These are phyloP conservation scores for Cnidoscolus chayamansa DNA, from an alignment of 441 rosid genomes.

Conservation along the genomic window DNA sequence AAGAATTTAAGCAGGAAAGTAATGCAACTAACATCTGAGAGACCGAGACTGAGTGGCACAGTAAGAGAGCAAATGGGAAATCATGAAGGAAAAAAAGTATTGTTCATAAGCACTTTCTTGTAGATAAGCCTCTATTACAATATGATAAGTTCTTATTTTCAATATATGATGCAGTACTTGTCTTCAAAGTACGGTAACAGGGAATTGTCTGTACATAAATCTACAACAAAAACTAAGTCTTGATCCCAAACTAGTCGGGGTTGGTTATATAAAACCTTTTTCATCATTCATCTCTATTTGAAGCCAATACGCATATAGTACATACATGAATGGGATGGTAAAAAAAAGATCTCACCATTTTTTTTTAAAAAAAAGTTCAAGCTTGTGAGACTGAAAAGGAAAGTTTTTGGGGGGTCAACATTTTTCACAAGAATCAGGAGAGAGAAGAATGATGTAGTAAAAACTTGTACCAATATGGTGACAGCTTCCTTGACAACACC, in stretches of 20 bases:
- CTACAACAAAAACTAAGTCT: too few species aligned
- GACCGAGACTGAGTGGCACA: background rate
- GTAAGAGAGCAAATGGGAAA: background rate
- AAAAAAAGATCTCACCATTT: background rate
- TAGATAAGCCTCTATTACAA: background rate
- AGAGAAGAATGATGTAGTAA: constrained; percentile 8
- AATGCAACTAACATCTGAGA: background rate
- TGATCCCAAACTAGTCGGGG: too few species aligned
- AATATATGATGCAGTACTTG: background rate
- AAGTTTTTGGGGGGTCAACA: background rate
- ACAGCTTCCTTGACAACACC: constrained; percentile 98
- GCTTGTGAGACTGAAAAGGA: background rate
- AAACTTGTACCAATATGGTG: constrained; percentile 72
- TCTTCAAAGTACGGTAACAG: background rate
- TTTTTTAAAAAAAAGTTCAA: background rate
- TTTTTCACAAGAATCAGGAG: background rate
- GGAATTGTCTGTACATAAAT: too few species aligned
- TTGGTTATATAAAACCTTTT: too few species aligned
- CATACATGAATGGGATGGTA: background rate
- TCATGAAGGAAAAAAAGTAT: background rate
- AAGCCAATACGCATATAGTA: background rate
- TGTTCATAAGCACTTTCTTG: background rate
- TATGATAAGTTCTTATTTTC: too few species aligned
- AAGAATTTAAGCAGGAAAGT: background rate
- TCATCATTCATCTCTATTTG: too few species aligned